Base-by-base conservation (phyloP, 129 eudicot genomes). In the Saposhnikovia divaricata region DNA sequence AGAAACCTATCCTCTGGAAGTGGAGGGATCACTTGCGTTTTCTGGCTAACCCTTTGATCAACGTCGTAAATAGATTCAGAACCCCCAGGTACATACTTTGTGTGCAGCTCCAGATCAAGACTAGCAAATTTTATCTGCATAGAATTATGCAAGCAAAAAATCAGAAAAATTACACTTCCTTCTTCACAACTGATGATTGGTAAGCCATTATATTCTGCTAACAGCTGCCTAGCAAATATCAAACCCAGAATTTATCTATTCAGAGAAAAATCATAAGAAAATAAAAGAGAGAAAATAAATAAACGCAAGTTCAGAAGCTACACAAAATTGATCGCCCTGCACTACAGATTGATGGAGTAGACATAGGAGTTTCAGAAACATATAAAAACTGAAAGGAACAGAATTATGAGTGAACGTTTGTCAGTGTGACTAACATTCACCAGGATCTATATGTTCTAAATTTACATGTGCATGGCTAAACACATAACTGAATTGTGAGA, bases 1-100 rank as follows among this genome's bases (percentile, higher is more conserved):
- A 92, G 97, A 87, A 95, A 95, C 85, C 90, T 85, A 85, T 95
- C 99, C 68, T 89, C 99, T 18, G 93, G 88, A 76, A 95, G 90
- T 38, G 97, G 97, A 83, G 95, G 93, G 82, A 92, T 80, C 78
- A 95, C 85, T 86, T 90, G 96, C 47, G 96, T 92, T 75, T 75
- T 90, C 72, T 81, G 80, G 79, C 90, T 78, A 77, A 95, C 90
- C 80, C 96, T 89, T 85, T 84, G 89, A 77, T 95, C 99, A 73
- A 92, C 93, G 79, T 92, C 96, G 86, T 89, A 95, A 46, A 95
- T 88, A 23, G 99, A 88, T 80, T 95, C 99, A 21, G 96, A 77
- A 11, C 93, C 95, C 55, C 93, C 91, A 47, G 99, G 96, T 47
- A 87, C 81, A 79, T 85, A 95, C 82, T 82, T 93, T 31, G 92